Evolutionary conservation across 2,329 filamentous ascomycete species (phyloP).

Genomic region (Alternaria solani): DNA sequence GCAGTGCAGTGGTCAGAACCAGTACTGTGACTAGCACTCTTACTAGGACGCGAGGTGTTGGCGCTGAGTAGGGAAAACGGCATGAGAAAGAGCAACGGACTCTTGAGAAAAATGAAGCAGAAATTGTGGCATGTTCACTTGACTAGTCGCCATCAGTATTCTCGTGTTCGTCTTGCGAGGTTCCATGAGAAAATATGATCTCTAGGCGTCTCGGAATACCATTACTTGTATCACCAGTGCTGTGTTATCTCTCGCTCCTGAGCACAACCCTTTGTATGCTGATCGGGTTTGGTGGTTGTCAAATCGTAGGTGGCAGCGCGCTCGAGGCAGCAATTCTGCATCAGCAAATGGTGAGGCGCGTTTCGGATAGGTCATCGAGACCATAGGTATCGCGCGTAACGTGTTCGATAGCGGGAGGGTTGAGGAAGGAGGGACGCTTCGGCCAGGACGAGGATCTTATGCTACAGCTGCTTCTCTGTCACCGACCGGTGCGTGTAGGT

Average conservation of each 20-base stretch:
- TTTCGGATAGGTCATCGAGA: conserved; percentile 38
- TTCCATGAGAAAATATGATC: not conserved
- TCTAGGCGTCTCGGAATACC: not conserved
- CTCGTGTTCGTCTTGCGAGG: not conserved
- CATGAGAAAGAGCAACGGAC: not conserved
- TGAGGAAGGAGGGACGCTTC: conserved; percentile 52
- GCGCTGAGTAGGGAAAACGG: not conserved
- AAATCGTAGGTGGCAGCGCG: conserved; percentile 41
- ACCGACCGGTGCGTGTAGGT: not conserved
- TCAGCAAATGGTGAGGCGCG: conserved; percentile 34
- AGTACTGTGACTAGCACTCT: conserved; percentile 8
- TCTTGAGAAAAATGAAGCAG: not conserved
- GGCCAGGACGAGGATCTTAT: conserved; percentile 52
- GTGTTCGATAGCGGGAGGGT: conserved; percentile 42
- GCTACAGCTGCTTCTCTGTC: conserved; percentile 42
- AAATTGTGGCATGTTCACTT: not conserved
- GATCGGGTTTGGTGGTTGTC: not conserved
- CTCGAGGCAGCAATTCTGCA: conserved; percentile 38
- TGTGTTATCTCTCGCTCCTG: not conserved
- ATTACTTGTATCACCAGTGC: not conserved
- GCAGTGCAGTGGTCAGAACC: conserved; percentile 26
- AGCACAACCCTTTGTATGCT: not conserved
- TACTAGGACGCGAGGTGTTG: conserved; percentile 9
- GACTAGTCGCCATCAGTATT: not conserved
- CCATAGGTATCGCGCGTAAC: conserved; percentile 40